Base-by-base conservation (phyloP, 371 early-diverging fungal species). In the Circinella minor region DNA sequence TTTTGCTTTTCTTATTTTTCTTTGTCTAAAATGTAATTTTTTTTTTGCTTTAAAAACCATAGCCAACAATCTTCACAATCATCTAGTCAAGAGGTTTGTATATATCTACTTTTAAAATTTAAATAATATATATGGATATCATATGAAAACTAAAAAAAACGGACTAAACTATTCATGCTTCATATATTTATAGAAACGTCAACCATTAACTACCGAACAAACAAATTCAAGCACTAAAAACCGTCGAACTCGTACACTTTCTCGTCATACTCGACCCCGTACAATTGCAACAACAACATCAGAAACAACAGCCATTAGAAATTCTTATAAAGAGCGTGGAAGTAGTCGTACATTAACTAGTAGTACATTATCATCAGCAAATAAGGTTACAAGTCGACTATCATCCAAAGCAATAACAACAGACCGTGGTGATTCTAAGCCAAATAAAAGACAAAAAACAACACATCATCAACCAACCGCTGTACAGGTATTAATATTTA, bases 371-470 rank as follows among this genome's bases (percentile, higher is more conserved):
- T 6, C 43, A 43, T 43, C 43, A 43, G 43, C 43, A 43, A 43
- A 43, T 11, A 43, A 11, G 11, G 43, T 3, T 43, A 43, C 27
- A 27, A 27, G 27, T 27, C 27, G 43, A 6, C 43, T 1, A 9
- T 43, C 43, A 1, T 43, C 43, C 6, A 43, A 43, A 43, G 11
- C 43, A 6, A 3, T 11, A 43, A 6, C 43, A 43, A 43, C 43
- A 43, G 27, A 27, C 27, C 27, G 27, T 27, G 27, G 27, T 27
- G 27, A 27, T 27, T 51, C 51, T 51, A 51, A 51, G 1, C 1
- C n/a, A 68, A 62, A 7, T 3, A 62, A 63, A 54, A 49, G 38
- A 57, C 63, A 55, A 54, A 63, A 55, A 64, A 55, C 11, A 14
- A 20, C 9, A 13, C 34, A 63, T 36, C 20, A 15, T n/a, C 27